phyloP scores from a whole-genome alignment of 176 grass and related monocot species.

The Saccharum officinarum region DNA sequence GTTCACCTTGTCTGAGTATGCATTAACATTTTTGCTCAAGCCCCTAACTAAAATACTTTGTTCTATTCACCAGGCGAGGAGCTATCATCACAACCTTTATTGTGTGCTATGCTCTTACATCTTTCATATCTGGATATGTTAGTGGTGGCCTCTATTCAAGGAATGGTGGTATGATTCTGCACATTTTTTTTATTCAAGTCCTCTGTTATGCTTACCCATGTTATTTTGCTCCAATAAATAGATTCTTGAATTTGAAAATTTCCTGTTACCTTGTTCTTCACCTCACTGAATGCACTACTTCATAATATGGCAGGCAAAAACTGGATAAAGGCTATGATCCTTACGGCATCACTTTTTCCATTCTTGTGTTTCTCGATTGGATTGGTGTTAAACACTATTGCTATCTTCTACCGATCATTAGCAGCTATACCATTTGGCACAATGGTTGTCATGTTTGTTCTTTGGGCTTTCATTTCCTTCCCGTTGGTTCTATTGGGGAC shows the following conservation, averaged over 20 bases:
- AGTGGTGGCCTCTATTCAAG: slow-evolving; percentile 96
- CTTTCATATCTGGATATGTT: slow-evolving; percentile 98
- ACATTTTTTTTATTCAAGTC: slow-evolving; percentile 6
- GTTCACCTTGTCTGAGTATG: slow-evolving; percentile 5
- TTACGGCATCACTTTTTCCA: slow-evolving; percentile 90
- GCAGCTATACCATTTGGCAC: slow-evolving; percentile 98
- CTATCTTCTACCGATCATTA: slow-evolving; percentile 96
- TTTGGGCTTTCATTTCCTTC: slow-evolving; percentile 99
- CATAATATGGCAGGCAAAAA: slow-evolving; percentile 77
- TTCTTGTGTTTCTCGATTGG: slow-evolving; percentile 97
- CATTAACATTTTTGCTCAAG: neutral
- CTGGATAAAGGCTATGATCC: slow-evolving; percentile 97
- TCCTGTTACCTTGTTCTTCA: slow-evolving; percentile 2
- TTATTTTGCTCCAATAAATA: slow-evolving; percentile 13
- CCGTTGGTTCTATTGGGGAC: slow-evolving; percentile 89
- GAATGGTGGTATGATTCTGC: slow-evolving; percentile 79
- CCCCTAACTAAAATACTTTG: neutral
- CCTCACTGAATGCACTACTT: slow-evolving; percentile 35
- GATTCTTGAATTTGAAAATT: slow-evolving; percentile 20
- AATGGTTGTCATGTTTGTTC: slow-evolving; percentile 90
- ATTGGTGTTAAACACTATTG: slow-evolving; percentile 85
- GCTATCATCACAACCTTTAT: slow-evolving; percentile 97
- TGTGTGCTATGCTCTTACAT: slow-evolving; percentile 97
- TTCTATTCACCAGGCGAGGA: slow-evolving; percentile 69
- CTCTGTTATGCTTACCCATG: neutral